These are phyloP conservation scores for Trypanosoma theileri DNA, from an alignment of 208 protist genomes.

Conservation along the genomic window DNA sequence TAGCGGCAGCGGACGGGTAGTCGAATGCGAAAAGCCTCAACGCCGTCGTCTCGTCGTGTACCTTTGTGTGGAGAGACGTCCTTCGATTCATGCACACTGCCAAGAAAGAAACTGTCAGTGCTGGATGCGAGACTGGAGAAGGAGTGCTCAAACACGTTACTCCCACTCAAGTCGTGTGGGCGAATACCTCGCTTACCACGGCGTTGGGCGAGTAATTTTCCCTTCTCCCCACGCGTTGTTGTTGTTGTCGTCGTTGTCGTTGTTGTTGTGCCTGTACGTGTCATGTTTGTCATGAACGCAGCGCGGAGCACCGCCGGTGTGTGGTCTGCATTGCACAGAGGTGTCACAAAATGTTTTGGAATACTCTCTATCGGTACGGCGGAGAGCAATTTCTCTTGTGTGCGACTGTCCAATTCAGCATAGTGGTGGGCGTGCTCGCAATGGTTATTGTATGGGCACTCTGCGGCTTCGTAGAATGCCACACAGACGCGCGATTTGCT, in stretches of 20 bases:
- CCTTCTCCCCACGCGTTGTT: background rate
- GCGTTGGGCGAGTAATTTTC: background rate
- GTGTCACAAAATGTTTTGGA: slow-evolving; percentile 58
- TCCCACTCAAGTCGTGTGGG: slow-evolving; percentile 7
- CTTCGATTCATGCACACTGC: slow-evolving; percentile 2
- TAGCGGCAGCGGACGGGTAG: slow-evolving; percentile 79
- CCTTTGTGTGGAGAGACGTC: slow-evolving; percentile 10
- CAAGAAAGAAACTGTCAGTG: slow-evolving; percentile 10
- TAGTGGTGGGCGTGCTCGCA: slow-evolving; percentile 81
- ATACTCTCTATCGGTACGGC: slow-evolving; percentile 57
- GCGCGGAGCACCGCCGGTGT: background rate
- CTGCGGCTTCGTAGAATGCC: slow-evolving; percentile 63
- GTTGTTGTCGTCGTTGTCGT: too few relatives aligned
- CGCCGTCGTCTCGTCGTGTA: background rate
- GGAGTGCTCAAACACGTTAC: slow-evolving; percentile 20
- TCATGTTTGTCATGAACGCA: background rate
- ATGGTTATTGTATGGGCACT: slow-evolving; percentile 53
- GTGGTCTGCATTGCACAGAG: background rate
- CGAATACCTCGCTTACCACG: background rate
- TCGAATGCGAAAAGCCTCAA: slow-evolving; percentile 36
- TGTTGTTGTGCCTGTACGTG: too few relatives aligned
- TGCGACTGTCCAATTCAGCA: slow-evolving; percentile 45
- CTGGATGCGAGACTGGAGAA: slow-evolving; percentile 20
- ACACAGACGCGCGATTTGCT: slow-evolving; percentile 68
- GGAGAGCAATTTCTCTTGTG: slow-evolving; percentile 58